Base-by-base conservation (phyloP, 257 asterid species). In the Solanum appendiculatum region DNA sequence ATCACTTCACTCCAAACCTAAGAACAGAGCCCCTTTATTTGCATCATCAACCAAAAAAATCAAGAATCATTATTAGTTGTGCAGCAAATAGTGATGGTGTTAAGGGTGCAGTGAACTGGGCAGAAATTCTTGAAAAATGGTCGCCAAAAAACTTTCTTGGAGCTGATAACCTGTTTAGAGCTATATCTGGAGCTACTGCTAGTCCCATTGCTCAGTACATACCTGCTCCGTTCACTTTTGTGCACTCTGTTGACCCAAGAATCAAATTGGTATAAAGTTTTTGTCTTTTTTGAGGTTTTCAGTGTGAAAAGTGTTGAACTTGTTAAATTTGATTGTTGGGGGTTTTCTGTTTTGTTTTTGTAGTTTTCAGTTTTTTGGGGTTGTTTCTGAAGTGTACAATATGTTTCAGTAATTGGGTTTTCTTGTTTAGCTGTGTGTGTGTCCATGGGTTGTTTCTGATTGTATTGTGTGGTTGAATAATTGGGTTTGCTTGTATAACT, bases 191-290 rank as follows among this genome's bases (percentile, higher is more conserved):
- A 44, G 96, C 98, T n/a, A 95, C 99, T 36, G 94, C 98, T 9
- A 97, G 99, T 73, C 98, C 98, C 86, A 94, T 97, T 93, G 98
- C 95, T 29, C 99, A 97, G 92, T 97, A 94, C 94, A 95, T 97
- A 56, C 94, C 99, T 90, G 92, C 97, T 44, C 99, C 99, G 51
- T 90, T 93, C 91, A 97, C 99, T 89, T 95, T 95, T 93, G 90
- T 97, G 96, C 99, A 97, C 93, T 88, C 90, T 60, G 98, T 96
- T 11, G 99, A 97, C 86, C 97, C 98, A 83, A 93, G 98, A 89
- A 94, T 95, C 89, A 97, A 97, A 93, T 89, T 94, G 98, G 98
- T 97, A 94, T 39, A 23, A 14, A 86, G 51, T 1, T 2, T 2
- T 77, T 68, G 33, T 11, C 56, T 40, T 63, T 40, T 85, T 70